Base-by-base conservation (phyloP, 1,139 yeast genomes). In the Geotrichum siamense region DNA sequence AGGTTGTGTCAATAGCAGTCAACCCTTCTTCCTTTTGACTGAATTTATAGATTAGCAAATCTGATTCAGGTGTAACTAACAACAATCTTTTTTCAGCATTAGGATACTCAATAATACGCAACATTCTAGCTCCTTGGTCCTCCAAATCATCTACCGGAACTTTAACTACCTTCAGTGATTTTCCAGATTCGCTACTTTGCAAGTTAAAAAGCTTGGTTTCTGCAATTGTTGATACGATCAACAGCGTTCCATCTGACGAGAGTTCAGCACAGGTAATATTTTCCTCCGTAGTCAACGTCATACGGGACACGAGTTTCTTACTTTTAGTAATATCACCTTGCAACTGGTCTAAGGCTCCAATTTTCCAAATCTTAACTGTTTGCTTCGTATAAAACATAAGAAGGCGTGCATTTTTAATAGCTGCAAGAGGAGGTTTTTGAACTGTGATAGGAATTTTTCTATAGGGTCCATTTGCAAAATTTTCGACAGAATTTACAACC, bases 361-460 rank as follows among this genome's bases (percentile, higher is more conserved):
- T 59, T 51, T 65, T 70, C 98, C 98, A 91, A 17, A 91, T 71
- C 60, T 86, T 87, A 37, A 89, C 75, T 2, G 74, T 70, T 58
- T 84, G 91, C 53, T 82, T 94, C 56, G 79, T 82, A 93, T 94
- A 89, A 73, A 82, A 72, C 17, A 78, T 72, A 25, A 89, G 63
- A 38, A 78, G 63, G 47, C 78, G 72, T 38, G 73, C 68, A 5
- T 62, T 59, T 20, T 70, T 61, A 49, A 77, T 74, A 16, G 78
- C 62, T 1, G 72, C 55, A 5, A 82, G 72, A 54, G 79, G 79
- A 13, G 81, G 72, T 19, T 66, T 66, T 55, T 79, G 84, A 49
- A 70, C 66, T 48, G 78, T 74, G 23, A 79, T 69, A 27, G 87
- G 76, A 37, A 91, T 63, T 63, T 83, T 87, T 51, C 79, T 71